These are phyloP conservation scores for Lagenidium giganteum DNA, from an alignment of 352 stramenopile genomes.

Conservation along the genomic window DNA sequence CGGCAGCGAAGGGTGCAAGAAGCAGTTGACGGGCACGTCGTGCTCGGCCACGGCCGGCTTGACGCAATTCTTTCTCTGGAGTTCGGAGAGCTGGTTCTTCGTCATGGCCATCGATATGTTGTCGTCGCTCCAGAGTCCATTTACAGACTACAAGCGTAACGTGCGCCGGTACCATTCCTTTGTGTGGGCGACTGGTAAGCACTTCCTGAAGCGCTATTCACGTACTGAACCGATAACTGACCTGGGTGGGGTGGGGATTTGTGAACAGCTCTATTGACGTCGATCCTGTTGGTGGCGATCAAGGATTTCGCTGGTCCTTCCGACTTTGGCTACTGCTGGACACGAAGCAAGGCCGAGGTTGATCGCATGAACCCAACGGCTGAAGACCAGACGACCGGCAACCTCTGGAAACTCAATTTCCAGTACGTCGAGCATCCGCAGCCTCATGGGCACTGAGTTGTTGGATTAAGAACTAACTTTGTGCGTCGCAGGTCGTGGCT, in stretches of 20 bases:
- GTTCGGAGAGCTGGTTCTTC: slow-evolving; percentile 86
- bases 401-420: slow-evolving; percentile 83
- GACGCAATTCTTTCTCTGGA: slow-evolving; percentile 86
- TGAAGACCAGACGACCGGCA: slow-evolving; percentile 25
- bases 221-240: slow-evolving; percentile 2
- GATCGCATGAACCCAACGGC: slow-evolving; percentile 10
- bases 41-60: slow-evolving; percentile 67
- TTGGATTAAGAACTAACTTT: background rate
- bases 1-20: slow-evolving; percentile 25
- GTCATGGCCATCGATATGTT: slow-evolving; percentile 88
- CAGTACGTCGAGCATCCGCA: slow-evolving; percentile 33
- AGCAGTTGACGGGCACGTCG: slow-evolving; percentile 29
- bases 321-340: slow-evolving; percentile 86
- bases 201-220: background rate
- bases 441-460: background rate
- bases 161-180: slow-evolving; percentile 80
- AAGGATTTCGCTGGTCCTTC: slow-evolving; percentile 64
- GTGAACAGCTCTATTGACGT: slow-evolving; percentile 46
- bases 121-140: slow-evolving; percentile 79
- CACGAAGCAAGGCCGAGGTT: slow-evolving; percentile 60
- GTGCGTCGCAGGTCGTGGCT: slow-evolving; percentile 52
- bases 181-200: slow-evolving; percentile 69
- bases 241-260: too few species aligned
- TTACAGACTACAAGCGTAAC: slow-evolving; percentile 86
- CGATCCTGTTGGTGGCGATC: slow-evolving; percentile 67